Conservation (phyloP, 2,329 filamentous ascomycete species). For the Drechslerella stenobrocha region DNA sequence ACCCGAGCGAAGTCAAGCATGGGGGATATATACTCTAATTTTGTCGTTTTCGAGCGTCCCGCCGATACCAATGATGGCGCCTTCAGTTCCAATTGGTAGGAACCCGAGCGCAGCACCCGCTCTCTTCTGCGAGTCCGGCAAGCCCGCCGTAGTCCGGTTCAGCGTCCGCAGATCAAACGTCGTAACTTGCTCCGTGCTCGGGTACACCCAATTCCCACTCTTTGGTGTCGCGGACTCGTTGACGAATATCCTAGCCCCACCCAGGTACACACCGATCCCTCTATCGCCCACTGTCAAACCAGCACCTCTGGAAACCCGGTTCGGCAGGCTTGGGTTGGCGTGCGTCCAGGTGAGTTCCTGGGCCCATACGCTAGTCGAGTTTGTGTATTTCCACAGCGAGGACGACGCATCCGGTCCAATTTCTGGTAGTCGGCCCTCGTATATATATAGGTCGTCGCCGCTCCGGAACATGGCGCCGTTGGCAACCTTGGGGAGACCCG, state of each 20-base stretch:
- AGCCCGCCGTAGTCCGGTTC: slow-evolving; percentile 27
- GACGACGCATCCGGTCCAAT: slow-evolving; percentile 36
- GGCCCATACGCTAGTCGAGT: slow-evolving; percentile 31
- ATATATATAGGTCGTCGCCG: slow-evolving; percentile 38
- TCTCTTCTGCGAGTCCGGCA: slow-evolving; percentile 38
- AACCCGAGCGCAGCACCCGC: slow-evolving; percentile 33
- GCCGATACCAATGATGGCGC: slow-evolving; percentile 34
- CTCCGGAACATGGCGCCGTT: slow-evolving; percentile 42
- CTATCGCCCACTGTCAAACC: slow-evolving; percentile 22
- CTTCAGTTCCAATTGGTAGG: slow-evolving; percentile 35
- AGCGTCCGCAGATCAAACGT: slow-evolving; percentile 32
- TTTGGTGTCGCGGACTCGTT: slow-evolving; percentile 34
- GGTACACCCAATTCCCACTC: slow-evolving; percentile 35
- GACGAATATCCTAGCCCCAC: slow-evolving; percentile 43
- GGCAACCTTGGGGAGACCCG: slow-evolving; percentile 34
- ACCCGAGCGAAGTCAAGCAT: neutral
- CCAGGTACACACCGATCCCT: slow-evolving; percentile 35
- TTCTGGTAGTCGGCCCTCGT: slow-evolving; percentile 40
- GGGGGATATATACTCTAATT: slow-evolving; percentile 17
- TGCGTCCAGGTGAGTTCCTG: slow-evolving; percentile 42
- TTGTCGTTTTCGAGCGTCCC: slow-evolving; percentile 40
- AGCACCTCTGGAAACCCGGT: slow-evolving; percentile 36
- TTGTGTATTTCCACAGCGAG: slow-evolving; percentile 41
- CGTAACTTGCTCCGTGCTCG: slow-evolving; percentile 39
- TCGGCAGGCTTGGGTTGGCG: slow-evolving; percentile 22